Conservation (phyloP, 768 basidiomycete genomes). For the Paxillus involutus region DNA sequence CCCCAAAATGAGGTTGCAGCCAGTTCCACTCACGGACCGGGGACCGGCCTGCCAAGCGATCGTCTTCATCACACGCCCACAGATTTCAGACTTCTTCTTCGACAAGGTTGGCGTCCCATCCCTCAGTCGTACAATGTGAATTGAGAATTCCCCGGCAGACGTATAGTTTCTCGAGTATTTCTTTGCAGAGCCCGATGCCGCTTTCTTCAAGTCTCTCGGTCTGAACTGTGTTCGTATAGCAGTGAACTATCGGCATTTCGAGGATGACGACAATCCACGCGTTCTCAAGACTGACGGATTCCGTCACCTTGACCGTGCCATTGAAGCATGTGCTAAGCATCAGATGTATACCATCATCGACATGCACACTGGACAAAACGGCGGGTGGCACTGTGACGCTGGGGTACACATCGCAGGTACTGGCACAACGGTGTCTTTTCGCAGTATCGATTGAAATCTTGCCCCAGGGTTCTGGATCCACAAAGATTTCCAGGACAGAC, state of each 20-base stretch:
- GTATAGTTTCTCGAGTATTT: constrained; percentile 75
- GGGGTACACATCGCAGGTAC: constrained; percentile 52
- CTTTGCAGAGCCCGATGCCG: constrained; percentile 70
- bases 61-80: too few species aligned
- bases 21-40: too few species aligned
- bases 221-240: constrained; percentile 74
- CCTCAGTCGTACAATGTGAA: background rate
- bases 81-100: constrained; percentile 55
- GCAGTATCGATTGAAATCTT: background rate
- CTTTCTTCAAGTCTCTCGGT: constrained; percentile 57
- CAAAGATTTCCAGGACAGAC: constrained; percentile 44
- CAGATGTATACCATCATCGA: constrained; percentile 78
- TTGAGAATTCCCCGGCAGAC: background rate
- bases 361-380: constrained; percentile 71
- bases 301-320: constrained; percentile 75
- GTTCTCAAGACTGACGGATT: constrained; percentile 69
- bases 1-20: too few species aligned
- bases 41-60: too few species aligned
- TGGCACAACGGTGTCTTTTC: background rate
- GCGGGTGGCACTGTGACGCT: constrained; percentile 75
- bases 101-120: constrained; percentile 53
- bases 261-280: constrained; percentile 76
- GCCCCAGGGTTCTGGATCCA: constrained; percentile 37
- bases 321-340: constrained; percentile 66
- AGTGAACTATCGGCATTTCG: constrained; percentile 70